Base-by-base conservation (phyloP, 164 flowering plant species). In the Pachysandra terminalis region DNA sequence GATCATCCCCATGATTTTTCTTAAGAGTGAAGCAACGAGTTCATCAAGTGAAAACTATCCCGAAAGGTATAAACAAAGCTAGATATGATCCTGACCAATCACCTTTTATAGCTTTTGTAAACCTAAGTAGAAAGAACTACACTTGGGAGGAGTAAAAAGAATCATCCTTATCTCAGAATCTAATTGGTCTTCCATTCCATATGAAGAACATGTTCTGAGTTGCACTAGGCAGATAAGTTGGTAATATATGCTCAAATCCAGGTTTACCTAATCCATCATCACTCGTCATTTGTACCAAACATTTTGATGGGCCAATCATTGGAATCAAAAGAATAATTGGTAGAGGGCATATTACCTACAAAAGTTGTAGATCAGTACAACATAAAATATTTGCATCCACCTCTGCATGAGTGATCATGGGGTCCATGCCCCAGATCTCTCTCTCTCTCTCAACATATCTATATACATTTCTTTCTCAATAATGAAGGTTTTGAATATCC, bases 371-470 rank as follows among this genome's bases (percentile, higher is more conserved):
- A 65, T 76, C 75, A 72, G 59, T 66, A 65, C 64, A 77, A 26
- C 75, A 67, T 68, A 67, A 66, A 61, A 73, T 73, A 74, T 67
- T 63, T 63, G 63, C 17, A 56, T 63, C 61, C 27, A 37, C 32
- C 70, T 48, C 10, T 45, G 14, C 51, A 45, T 56, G 62, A 45
- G 56, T 37, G 65, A 48, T 67, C 15, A 71, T 65, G 78, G 78
- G n/a, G 72, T 74, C 72, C 80, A 58, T 74, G 9, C 54, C 71
- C 66, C 53, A 56, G 60, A 40, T 25, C 56, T 26, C 60, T 37
- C 60, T 40, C 66, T 24, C 55, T n/a, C 58, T 58, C 37, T 64
- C 73, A 51, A n/a, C 19, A 73, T 37, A 51, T n/a, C 13, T 45
- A 45, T 45, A 12, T 62, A 15, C 6, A 5, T 65, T 15, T 2